Conservation (phyloP, 225 moss, liverwort and hornwort genomes). For the Rhytidiadelphus loreus region DNA sequence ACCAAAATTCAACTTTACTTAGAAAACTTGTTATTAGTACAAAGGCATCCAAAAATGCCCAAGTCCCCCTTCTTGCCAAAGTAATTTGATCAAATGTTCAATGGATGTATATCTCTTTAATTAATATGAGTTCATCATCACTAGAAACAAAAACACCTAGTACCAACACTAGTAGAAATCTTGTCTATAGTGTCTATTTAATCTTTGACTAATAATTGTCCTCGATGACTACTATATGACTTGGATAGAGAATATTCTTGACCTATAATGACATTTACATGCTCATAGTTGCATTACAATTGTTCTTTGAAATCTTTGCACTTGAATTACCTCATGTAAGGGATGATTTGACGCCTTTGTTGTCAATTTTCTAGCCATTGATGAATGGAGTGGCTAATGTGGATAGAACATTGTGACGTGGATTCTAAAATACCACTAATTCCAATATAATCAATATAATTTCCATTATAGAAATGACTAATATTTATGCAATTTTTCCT, state of each 20-base stretch:
- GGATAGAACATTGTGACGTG: rapidly evolving
- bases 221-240: not conserved
- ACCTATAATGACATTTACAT: not conserved
- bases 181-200: rapidly evolving
- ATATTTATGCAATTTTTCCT: rapidly evolving
- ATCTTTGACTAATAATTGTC: not conserved
- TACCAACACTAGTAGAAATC: not conserved
- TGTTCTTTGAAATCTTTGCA: not conserved
- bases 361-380: not conserved
- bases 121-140: not conserved
- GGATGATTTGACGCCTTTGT: not conserved
- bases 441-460: not conserved
- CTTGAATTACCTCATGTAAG: rapidly evolving
- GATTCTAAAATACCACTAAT: not conserved
- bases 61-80: rapidly evolving
- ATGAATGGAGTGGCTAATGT: not conserved
- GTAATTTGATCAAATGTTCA: not conserved
- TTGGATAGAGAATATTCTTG: not conserved
- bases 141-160: not conserved
- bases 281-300: not conserved
- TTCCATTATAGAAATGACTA: not conserved
- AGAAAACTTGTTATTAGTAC: not conserved
- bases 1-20: not conserved
- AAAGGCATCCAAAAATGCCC: not conserved
- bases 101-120: not conserved